Evolutionary conservation across 352 stramenopile species (phyloP).

Genomic region (Phytophthora pluvialis): DNA sequence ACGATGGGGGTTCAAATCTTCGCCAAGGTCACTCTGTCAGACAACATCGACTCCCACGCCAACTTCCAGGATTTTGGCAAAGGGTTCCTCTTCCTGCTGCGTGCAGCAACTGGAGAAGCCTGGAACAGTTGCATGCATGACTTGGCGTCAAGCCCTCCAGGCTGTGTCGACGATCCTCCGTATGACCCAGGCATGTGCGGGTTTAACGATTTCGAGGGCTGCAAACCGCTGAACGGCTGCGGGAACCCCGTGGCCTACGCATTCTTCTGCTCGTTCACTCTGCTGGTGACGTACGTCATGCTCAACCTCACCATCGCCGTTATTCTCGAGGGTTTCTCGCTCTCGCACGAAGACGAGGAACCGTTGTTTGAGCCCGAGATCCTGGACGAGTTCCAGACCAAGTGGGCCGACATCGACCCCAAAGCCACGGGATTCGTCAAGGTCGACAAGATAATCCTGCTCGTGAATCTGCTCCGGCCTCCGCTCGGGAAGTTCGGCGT

Average conservation of each 20-base stretch:
- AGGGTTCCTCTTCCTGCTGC: slow-evolving; percentile 91
- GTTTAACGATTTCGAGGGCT: slow-evolving; percentile 73
- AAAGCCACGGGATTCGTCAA: slow-evolving; percentile 86
- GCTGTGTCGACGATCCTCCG: slow-evolving; percentile 70
- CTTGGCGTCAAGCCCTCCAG: slow-evolving; percentile 42
- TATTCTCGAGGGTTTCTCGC: slow-evolving; percentile 93
- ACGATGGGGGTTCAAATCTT: slow-evolving; percentile 94
- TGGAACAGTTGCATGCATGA: slow-evolving; percentile 96
- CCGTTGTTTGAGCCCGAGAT: slow-evolving; percentile 87
- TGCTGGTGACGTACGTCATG: slow-evolving; percentile 94
- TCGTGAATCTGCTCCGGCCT: slow-evolving; percentile 78
- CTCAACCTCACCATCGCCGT: slow-evolving; percentile 95
- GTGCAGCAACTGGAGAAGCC: slow-evolving; percentile 92
- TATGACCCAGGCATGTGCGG: slow-evolving; percentile 71
- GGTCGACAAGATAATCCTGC: slow-evolving; percentile 69
- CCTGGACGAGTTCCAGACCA: slow-evolving; percentile 88
- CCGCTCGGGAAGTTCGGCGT: slow-evolving; percentile 75
- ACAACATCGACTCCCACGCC: slow-evolving; percentile 84
- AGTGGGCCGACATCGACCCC: slow-evolving; percentile 91
- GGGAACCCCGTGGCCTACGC: slow-evolving; percentile 62
- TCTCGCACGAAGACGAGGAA: slow-evolving; percentile 87
- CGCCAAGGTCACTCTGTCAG: slow-evolving; percentile 76
- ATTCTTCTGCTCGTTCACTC: slow-evolving; percentile 89
- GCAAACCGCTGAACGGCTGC: slow-evolving; percentile 80
- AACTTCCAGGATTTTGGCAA: slow-evolving; percentile 94